These are phyloP conservation scores for Amoebophrya sp. DNA, from an alignment of 169 alveolate species.

Conservation along the genomic window DNA sequence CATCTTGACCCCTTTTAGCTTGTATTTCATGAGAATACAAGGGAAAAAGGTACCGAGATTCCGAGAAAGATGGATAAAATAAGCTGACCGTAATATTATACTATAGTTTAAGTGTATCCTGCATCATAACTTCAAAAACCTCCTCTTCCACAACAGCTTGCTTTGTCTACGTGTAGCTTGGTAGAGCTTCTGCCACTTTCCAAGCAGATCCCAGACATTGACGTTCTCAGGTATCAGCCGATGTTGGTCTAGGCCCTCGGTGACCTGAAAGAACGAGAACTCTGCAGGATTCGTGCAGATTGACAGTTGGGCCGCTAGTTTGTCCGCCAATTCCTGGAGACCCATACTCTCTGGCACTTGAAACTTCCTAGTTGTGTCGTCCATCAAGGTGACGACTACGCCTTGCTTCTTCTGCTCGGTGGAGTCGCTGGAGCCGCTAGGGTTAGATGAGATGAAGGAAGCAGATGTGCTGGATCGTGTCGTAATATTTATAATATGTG, in stretches of 20 bases:
- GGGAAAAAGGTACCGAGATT: no score
- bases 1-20: no score
- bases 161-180: not conserved
- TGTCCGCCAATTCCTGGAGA: not conserved
- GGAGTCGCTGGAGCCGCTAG: no score
- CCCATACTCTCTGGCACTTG: not conserved
- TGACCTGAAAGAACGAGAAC: not conserved
- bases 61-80: no score
- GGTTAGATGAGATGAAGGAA: no score
- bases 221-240: not conserved
- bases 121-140: not conserved
- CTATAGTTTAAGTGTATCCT: no score
- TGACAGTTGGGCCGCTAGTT: not conserved
- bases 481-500: no score
- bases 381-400: not conserved
- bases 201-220: not conserved
- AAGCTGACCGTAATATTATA: no score
- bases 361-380: not conserved
- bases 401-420: no score
- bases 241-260: not conserved
- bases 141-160: not conserved
- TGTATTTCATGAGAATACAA: no score
- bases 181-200: not conserved
- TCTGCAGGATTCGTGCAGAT: not conserved
- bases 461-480: no score